A percentile compares a stretch with the other conserved stretches of the same genome.
Evolutionary conservation across 2,329 filamentous ascomycete genomes (phyloP).

Genomic region (Fusarium tuaranense): DNA sequence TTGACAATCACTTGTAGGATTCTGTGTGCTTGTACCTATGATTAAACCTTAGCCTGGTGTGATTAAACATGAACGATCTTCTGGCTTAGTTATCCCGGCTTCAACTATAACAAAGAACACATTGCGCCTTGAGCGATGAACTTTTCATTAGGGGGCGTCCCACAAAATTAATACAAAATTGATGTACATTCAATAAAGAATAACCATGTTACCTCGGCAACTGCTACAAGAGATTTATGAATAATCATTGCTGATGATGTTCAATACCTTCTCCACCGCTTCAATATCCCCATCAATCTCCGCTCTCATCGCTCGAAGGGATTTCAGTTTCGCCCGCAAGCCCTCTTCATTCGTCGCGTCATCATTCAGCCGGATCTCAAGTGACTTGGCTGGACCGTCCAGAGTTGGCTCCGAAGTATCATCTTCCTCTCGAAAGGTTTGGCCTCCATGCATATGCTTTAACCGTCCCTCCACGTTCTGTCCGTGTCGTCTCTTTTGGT

Average conservation of each 20-base stretch:
- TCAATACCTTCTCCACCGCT: neutral
- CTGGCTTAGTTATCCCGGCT: too few relatives aligned
- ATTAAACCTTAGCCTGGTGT: neutral
- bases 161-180: neutral
- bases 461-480: neutral
- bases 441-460: too few relatives aligned
- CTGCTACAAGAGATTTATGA: too few relatives aligned
- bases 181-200: neutral
- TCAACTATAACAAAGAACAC: too few relatives aligned
- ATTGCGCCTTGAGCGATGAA: too few relatives aligned
- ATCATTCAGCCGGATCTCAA: neutral
- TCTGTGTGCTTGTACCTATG: neutral
- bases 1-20: neutral
- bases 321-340: neutral
- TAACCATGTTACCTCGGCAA: neutral
- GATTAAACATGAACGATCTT: neutral
- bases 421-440: neutral
- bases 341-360: neutral
- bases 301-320: neutral
- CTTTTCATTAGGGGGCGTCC: neutral
- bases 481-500: neutral
- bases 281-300: neutral
- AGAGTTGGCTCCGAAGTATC: neutral
- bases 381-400: neutral
- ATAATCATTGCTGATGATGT: neutral